Percentiles rank a stretch among this genome's conserved stretches.
Evolutionary conservation across 169 alveolate species (phyloP).

Genomic region (Sarcocystis neurona): DNA sequence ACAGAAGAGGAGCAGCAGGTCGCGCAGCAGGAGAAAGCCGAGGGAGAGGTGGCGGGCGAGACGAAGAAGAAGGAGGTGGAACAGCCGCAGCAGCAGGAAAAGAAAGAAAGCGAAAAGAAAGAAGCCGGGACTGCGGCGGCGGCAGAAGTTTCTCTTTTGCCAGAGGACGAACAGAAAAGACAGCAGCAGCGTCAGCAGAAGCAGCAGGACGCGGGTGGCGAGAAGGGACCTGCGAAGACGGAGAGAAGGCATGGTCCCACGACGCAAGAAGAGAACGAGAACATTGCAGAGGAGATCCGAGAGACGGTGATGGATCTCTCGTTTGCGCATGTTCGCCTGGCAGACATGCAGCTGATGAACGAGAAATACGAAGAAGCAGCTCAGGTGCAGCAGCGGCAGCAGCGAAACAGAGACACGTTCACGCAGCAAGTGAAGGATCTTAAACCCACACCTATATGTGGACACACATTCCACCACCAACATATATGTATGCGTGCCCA

Average conservation of each 20-base stretch:
- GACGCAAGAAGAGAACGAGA: neutral
- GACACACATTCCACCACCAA: neutral
- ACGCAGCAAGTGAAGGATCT: neutral
- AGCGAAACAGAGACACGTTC: neutral
- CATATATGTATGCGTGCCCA: constrained; percentile 15
- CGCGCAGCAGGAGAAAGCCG: too few relatives aligned
- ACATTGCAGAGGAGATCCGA: neutral
- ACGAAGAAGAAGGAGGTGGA: neutral
- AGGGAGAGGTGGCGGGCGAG: too few relatives aligned
- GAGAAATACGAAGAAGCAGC: constrained; percentile 35
- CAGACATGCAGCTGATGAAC: constrained; percentile 54
- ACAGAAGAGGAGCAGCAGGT: too few relatives aligned
- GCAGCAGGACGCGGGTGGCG: too few relatives aligned
- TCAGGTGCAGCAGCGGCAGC: constrained; percentile 9
- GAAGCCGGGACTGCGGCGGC: too few relatives aligned
- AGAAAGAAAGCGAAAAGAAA: too few relatives aligned
- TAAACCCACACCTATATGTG: neutral
- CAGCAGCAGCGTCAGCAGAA: too few relatives aligned
- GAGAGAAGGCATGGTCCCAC: too few relatives aligned
- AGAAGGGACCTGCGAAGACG: too few relatives aligned
- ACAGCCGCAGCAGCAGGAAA: neutral
- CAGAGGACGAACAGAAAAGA: too few relatives aligned
- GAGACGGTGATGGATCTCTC: constrained; percentile 30
- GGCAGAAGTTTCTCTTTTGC: too few relatives aligned
- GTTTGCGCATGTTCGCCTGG: constrained; percentile 45